Evolutionary conservation across 345 rosid genomes (phyloP).

Genomic region (Populus deltoides): DNA sequence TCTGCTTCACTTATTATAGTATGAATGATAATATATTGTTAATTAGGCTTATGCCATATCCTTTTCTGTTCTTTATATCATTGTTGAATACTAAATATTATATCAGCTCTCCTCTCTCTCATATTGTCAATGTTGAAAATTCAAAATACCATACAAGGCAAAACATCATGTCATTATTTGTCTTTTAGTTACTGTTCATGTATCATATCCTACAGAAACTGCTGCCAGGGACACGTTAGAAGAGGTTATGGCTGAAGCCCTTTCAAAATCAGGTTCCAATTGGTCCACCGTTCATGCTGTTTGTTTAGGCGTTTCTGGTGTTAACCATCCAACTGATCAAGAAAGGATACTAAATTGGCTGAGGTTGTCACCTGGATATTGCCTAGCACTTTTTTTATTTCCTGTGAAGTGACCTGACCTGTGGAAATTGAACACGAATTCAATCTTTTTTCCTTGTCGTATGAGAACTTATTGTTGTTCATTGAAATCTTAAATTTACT

Average conservation of each 20-base stretch:
- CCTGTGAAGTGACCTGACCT: neutral
- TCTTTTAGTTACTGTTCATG: conserved; percentile 4
- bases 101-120: neutral
- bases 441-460: neutral
- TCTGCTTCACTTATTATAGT: neutral
- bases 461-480: neutral
- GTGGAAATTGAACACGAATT: neutral
- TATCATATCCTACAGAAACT: conserved; percentile 45
- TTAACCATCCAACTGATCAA: conserved; percentile 89
- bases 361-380: conserved; percentile 43
- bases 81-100: neutral
- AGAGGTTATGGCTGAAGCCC: conserved; percentile 80
- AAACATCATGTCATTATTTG: neutral
- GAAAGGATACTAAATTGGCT: conserved; percentile 74
- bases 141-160: neutral
- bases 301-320: conserved; percentile 95
- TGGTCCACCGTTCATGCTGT: conserved; percentile 73
- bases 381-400: neutral
- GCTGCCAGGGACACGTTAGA: conserved; percentile 82
- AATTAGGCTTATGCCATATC: neutral
- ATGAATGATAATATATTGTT: no score
- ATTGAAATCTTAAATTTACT: neutral
- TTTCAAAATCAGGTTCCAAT: conserved; percentile 57
- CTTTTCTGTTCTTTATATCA: neutral
- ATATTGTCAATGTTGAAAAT: neutral